Base-by-base conservation (phyloP, 225 moss, liverwort and hornwort genomes). In the Straminergon stramineum region DNA sequence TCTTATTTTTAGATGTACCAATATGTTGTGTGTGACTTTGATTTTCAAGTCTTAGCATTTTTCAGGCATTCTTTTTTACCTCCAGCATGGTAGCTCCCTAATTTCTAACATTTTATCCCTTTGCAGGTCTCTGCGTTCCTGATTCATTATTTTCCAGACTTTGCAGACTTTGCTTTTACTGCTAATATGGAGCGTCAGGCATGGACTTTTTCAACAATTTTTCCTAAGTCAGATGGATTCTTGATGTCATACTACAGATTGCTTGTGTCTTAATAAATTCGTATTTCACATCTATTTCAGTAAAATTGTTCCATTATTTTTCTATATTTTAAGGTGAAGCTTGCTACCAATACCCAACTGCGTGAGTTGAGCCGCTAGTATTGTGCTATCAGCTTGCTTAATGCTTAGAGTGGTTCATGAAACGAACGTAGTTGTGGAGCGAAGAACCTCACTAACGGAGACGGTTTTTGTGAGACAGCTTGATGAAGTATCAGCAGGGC, bases 141-240 rank as follows among this genome's bases (percentile, higher is more conserved):
- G 71, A 92, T 87, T 45, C 92, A 99, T 57, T 97, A 99, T 88
- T 99, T 99, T 84, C 96, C 96, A 84, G 95, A 91, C 41, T 97
- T 97, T 87, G 92, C 96, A 51, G 96, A 99, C 78, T 99, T 93
- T 69, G 90, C 91, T 68, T 99, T 99, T 71, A 99, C 99, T 87
- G 97, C 99, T 79, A 96, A 97, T 74, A 94, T 99, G 90, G 99
- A 99, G 93, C 92, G 90, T 75, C 96, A 99, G 99, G 99, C 95
- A 93, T 61, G 77, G 8, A 53, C 41, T 71, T 67, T 68, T 58
- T 17, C 10, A 66, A 39, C 6, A 19, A 75, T 22, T 16, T 31
- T 77, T 79, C 66, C 21, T 8, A 48, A 58, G 21, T 3, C 24
- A 79, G 43, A 79, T 61, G 11, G 34, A 39, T 39, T 55, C 16